Conservation (phyloP, 352 stramenopile genomes). For the Plasmopara halstedii region DNA sequence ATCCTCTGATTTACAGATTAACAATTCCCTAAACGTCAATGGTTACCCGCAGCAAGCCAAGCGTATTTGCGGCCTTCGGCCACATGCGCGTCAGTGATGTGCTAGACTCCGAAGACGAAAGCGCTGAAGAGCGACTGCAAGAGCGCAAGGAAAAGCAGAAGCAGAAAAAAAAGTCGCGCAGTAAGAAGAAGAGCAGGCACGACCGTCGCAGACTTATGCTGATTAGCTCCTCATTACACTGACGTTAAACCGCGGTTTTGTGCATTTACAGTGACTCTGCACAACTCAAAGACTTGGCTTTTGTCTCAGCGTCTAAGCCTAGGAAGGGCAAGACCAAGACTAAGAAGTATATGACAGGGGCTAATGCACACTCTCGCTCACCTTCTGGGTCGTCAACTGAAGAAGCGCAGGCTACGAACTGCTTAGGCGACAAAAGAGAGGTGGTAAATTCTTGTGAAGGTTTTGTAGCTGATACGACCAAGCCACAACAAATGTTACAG, state of each 20-base stretch:
- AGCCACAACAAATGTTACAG: constrained; percentile 9
- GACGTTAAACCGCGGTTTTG: not conserved
- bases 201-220: not conserved
- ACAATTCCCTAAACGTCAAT: constrained; percentile 14
- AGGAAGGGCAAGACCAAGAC: constrained; percentile 67
- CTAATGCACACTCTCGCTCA: constrained; percentile 7
- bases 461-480: constrained; percentile 12
- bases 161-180: constrained; percentile 63
- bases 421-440: constrained; percentile 3
- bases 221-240: not conserved
- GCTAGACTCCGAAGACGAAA: constrained; percentile 39
- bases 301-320: constrained; percentile 46
- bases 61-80: constrained; percentile 64
- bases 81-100: constrained; percentile 32
- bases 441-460: constrained; percentile 2
- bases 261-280: constrained; percentile 38
- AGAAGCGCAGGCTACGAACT: constrained; percentile 3
- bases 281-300: constrained; percentile 65
- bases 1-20: not conserved
- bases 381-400: constrained; percentile 8
- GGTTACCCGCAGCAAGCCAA: constrained; percentile 46
- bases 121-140: constrained; percentile 41
- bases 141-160: constrained; percentile 59
- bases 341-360: constrained; percentile 25
- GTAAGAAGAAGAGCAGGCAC: constrained; percentile 69